Evolutionary conservation across 768 basidiomycete genomes (phyloP).

Genomic region (Mycena sanguinolenta): DNA sequence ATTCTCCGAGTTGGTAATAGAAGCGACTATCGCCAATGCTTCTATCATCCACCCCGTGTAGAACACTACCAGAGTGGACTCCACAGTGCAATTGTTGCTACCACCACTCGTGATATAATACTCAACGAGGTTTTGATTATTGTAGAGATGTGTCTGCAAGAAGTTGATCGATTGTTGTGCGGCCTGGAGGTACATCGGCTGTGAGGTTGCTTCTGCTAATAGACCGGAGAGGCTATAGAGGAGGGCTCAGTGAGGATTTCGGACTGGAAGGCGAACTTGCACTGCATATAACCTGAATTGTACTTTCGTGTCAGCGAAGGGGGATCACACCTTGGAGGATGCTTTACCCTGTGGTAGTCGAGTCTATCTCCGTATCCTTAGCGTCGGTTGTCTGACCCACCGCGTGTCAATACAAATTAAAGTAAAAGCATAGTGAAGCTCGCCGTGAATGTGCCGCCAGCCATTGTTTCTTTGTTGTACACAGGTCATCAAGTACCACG

Average conservation of each 20-base stretch:
- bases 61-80: too few species aligned
- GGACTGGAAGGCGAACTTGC: too few species aligned
- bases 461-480: neutral
- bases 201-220: slow-evolving; percentile 4
- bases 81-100: neutral
- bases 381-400: too few species aligned
- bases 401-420: neutral
- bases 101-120: neutral
- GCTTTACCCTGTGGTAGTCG: neutral
- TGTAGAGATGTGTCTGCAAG: neutral
- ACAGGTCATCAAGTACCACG: neutral
- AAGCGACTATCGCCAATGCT: slow-evolving; percentile 28
- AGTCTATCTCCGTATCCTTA: too few species aligned
- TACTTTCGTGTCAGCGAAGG: neutral
- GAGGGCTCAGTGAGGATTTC: neutral
- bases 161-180: slow-evolving; percentile 20
- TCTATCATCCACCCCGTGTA: slow-evolving; percentile 17
- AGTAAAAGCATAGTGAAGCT: neutral
- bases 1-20: slow-evolving; percentile 26
- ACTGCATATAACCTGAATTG: neutral
- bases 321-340: neutral
- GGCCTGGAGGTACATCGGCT: slow-evolving; percentile 15
- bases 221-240: slow-evolving; percentile 9
- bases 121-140: neutral
- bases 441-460: neutral